Percentiles rank a stretch among this genome's conserved stretches.
phyloP scores from a whole-genome alignment of 441 rosid species.

The Sinapis alba region DNA sequence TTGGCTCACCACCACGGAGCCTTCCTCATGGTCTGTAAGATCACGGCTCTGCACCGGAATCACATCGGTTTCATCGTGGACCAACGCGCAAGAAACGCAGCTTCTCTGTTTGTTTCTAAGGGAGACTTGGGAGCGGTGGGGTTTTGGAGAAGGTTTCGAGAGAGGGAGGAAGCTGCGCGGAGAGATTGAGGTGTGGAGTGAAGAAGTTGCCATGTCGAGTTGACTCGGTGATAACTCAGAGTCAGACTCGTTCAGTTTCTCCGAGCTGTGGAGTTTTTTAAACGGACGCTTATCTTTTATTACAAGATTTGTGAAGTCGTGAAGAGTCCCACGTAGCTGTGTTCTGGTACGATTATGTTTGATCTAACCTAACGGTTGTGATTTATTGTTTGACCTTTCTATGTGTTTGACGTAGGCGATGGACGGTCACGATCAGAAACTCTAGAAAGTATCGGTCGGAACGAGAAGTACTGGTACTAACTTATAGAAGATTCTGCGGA shows the following conservation, averaged over 20 bases:
- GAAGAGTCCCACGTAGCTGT: conserved; percentile 16
- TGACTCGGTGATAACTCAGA: conserved; percentile 32
- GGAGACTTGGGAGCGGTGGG: conserved; percentile 35
- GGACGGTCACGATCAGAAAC: conserved; percentile 13
- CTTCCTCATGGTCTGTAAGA: conserved; percentile 59
- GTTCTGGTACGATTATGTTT: conserved; percentile 2
- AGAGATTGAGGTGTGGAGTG: conserved; percentile 55
- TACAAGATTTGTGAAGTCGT: conserved; percentile 1
- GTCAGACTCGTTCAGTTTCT: conserved; percentile 32
- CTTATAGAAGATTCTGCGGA: conserved; percentile 13
- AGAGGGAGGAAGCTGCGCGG: conserved; percentile 54
- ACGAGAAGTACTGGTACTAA: not conserved
- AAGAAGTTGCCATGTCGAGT: conserved; percentile 73
- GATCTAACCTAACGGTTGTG: not conserved
- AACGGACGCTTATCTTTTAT: conserved; percentile 17
- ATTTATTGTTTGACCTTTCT: not conserved
- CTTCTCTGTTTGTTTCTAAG: conserved; percentile 48
- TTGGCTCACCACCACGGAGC: conserved; percentile 37
- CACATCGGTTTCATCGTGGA: conserved; percentile 59
- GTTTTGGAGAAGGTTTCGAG: conserved; percentile 47
- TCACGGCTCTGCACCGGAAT: conserved; percentile 68
- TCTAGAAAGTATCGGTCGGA: not conserved
- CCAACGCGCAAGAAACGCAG: conserved; percentile 47
- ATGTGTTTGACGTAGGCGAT: not conserved
- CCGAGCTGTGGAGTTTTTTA: conserved; percentile 22